A percentile compares a stretch with the other conserved stretches of the same genome.
Evolutionary conservation across 192 early-diverging fungal genomes (phyloP).

Genomic region (Coemansia sp.): DNA sequence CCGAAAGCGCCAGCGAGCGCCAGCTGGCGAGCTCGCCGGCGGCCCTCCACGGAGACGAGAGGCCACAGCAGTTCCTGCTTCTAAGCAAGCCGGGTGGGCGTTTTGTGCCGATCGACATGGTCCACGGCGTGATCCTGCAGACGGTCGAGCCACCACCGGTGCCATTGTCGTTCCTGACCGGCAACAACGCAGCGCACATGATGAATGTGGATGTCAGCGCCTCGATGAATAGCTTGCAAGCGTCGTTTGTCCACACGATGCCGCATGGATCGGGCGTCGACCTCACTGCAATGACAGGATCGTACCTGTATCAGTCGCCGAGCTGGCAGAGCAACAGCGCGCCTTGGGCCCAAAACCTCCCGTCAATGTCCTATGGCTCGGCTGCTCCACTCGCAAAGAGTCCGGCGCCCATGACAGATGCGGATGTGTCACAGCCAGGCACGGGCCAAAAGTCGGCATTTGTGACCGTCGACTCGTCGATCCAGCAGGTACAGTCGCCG

Average conservation of each 20-base stretch:
- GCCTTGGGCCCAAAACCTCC: slow-evolving; percentile 16
- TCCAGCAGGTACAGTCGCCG: not conserved
- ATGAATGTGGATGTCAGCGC: slow-evolving; percentile 39
- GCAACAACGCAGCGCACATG: slow-evolving; percentile 38
- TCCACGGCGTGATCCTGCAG: slow-evolving; percentile 23
- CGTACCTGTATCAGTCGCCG: slow-evolving; percentile 27
- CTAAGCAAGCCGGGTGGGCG: slow-evolving; percentile 49
- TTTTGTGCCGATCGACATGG: slow-evolving; percentile 49
- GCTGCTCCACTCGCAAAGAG: slow-evolving; percentile 11
- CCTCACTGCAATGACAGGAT: slow-evolving; percentile 15
- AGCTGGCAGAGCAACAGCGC: slow-evolving; percentile 46
- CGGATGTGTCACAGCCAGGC: not conserved
- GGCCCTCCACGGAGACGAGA: not conserved
- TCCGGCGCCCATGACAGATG: slow-evolving; percentile 4
- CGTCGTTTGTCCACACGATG: slow-evolving; percentile 15
- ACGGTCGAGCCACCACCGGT: slow-evolving; percentile 34
- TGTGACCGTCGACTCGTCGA: not conserved
- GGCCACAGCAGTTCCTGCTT: slow-evolving; percentile 31
- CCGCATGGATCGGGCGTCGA: slow-evolving; percentile 13
- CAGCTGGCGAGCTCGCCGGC: not conserved
- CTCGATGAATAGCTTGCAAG: slow-evolving; percentile 18
- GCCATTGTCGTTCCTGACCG: slow-evolving; percentile 10
- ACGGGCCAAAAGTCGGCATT: slow-evolving; percentile 1
- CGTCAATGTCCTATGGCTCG: slow-evolving; percentile 14
- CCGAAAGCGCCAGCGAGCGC: not conserved